Conservation (phyloP, 257 asterid species). For the Solanum ahanhuiri region DNA sequence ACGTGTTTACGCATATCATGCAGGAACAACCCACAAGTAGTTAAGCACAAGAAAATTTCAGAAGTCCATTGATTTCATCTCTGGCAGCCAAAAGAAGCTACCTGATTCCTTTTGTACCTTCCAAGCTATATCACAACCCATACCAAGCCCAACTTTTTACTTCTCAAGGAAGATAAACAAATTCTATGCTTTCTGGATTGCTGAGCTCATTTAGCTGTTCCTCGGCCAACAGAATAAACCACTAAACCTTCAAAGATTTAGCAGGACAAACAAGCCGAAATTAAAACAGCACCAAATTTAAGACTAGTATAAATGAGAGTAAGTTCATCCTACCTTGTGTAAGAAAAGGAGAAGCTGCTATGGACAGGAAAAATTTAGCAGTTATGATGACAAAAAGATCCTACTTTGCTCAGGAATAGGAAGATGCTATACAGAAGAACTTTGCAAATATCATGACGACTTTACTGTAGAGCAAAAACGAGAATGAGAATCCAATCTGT, state of each 20-base stretch:
- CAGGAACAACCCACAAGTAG: background rate
- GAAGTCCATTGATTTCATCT: background rate
- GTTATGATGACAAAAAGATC: background rate
- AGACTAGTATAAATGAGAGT: background rate
- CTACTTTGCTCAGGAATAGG: background rate
- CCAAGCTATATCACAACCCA: background rate
- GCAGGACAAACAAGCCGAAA: background rate
- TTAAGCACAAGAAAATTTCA: background rate
- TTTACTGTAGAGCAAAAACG: background rate
- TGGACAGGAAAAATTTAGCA: background rate
- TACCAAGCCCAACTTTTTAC: background rate
- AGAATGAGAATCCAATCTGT: background rate
- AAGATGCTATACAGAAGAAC: background rate
- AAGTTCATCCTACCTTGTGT: background rate
- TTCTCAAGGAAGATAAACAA: background rate
- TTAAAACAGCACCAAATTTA: background rate
- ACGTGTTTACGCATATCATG: background rate
- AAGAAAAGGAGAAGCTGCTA: background rate
- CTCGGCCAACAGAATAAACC: background rate
- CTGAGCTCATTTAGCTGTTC: background rate
- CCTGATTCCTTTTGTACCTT: background rate
- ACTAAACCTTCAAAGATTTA: background rate
- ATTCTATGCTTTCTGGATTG: background rate
- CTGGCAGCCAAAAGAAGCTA: background rate
- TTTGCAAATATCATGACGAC: background rate